These are phyloP conservation scores for Phytophthora sansomeana DNA, from an alignment of 352 stramenopile species.

Conservation along the genomic window DNA sequence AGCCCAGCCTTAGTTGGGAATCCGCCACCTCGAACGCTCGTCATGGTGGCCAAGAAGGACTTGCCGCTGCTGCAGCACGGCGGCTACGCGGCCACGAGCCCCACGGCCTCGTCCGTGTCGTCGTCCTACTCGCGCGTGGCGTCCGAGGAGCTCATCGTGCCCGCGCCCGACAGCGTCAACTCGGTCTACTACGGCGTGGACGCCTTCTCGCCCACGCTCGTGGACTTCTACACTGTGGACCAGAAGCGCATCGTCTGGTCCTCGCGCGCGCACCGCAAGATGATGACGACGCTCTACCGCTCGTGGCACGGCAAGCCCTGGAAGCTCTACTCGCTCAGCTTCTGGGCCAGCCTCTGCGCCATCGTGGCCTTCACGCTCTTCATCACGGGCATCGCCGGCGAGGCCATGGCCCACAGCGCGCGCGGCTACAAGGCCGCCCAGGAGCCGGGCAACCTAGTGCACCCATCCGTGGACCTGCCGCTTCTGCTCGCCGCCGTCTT, in stretches of 20 bases:
- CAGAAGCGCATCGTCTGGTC: constrained; percentile 90
- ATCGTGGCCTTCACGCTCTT: constrained; percentile 69
- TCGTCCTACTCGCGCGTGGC: constrained; percentile 68
- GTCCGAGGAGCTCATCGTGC: constrained; percentile 86
- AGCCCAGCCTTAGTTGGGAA: constrained; percentile 26
- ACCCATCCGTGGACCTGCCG: constrained; percentile 65
- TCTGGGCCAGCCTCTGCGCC: constrained; percentile 68
- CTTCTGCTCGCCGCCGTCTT: constrained; percentile 66
- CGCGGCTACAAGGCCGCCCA: constrained; percentile 37
- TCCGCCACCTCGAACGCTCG: constrained; percentile 15
- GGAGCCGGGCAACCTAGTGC: constrained; percentile 29
- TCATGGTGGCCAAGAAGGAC: constrained; percentile 57
- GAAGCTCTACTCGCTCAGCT: constrained; percentile 81
- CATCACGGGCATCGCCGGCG: constrained; percentile 62
- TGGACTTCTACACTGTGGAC: constrained; percentile 88
- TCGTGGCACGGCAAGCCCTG: constrained; percentile 75
- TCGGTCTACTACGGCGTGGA: constrained; percentile 90
- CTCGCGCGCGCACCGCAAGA: constrained; percentile 87
- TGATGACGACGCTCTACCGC: constrained; percentile 88
- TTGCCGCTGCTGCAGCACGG: constrained; percentile 65
- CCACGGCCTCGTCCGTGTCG: constrained; percentile 57
- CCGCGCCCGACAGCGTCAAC: constrained; percentile 72
- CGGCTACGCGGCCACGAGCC: constrained; percentile 40
- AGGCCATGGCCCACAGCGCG: constrained; percentile 59
- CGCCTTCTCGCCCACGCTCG: constrained; percentile 85